Evolutionary conservation across 257 asterid genomes (phyloP), one percentile per base, ranked within the genome.

Genomic region (Nicotiana obtusifolia): DNA sequence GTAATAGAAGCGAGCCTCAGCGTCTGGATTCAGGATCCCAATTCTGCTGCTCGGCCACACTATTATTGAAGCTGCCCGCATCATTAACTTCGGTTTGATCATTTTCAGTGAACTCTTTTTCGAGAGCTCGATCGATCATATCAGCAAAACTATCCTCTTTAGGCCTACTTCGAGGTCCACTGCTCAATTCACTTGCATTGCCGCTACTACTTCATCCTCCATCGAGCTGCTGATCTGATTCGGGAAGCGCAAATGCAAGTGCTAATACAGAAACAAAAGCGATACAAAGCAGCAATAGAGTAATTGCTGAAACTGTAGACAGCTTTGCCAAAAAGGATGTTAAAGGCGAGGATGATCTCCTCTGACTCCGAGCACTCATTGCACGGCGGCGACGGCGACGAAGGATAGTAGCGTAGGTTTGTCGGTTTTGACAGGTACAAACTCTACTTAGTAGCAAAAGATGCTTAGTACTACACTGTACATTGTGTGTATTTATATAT

Each of bases 11-110:
- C n/a, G n/a, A n/a, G n/a, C n/a, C n/a, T n/a, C n/a, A n/a, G n/a
- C n/a, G n/a, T n/a, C n/a, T n/a, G n/a, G n/a, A n/a, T n/a, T n/a
- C n/a, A n/a, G n/a, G n/a, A n/a, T n/a, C n/a, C n/a, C n/a, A n/a
- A n/a, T n/a, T n/a, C 99, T 96, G 98, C 87, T 94, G 95, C 88
- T 87, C 99, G 5, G 97, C 86, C 80, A 96, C 99, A 79, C 97
- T 96, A 90, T 96, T 94, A 92, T 93, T 96, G 91, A 96, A 96
- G 91, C 99, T 82, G 81, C 98, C 98, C 57, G 93, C 95, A 87
- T 94, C 98, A 81, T 94, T 94, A 68, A 88, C 99, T 93, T 94
- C 90, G 57, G 82, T 91, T 86, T 88, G 97, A 89, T 94, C 98
- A 83, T 86, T 94, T 89, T 96, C 99, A 52, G 92, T 86, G 84